These are phyloP conservation scores for Trichoderma sp. DNA, from an alignment of 2,329 filamentous ascomycete genomes.

Conservation along the genomic window DNA sequence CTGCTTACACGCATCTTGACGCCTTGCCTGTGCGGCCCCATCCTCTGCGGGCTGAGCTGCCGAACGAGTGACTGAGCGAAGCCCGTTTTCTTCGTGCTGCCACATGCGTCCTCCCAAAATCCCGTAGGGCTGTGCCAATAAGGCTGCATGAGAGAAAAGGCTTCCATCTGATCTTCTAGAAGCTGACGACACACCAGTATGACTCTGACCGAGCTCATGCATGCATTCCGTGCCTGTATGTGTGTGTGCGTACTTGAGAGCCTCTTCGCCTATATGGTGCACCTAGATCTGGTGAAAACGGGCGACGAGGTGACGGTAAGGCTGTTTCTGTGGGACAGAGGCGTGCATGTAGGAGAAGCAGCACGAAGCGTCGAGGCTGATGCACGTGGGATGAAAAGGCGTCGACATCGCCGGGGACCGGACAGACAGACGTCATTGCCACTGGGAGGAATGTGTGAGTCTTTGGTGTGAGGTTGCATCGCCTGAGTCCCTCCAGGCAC, in stretches of 20 bases:
- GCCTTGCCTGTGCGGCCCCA: no score
- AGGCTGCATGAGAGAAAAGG: slow-evolving; percentile 13
- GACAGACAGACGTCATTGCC: slow-evolving; percentile 12
- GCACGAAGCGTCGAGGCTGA: no score
- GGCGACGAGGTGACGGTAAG: slow-evolving; percentile 11
- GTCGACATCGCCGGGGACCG: no score
- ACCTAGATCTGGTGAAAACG: slow-evolving; percentile 14
- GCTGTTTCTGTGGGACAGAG: slow-evolving; percentile 1
- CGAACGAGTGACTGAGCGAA: not conserved
- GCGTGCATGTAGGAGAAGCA: not conserved
- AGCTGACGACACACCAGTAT: slow-evolving; percentile 20
- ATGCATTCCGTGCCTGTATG: not conserved
- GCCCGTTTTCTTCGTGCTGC: not conserved
- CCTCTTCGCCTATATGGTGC: not conserved
- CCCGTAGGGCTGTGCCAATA: slow-evolving; percentile 16
- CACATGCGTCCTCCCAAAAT: not conserved
- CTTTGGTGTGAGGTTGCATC: slow-evolving; percentile 21
- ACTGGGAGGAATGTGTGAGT: slow-evolving; percentile 10
- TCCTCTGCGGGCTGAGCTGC: no score
- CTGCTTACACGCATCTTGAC: no score
- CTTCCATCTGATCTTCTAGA: slow-evolving; percentile 26
- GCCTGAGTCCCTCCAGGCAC: slow-evolving; percentile 18
- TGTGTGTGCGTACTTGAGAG: not conserved
- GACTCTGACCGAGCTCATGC: slow-evolving; percentile 6
- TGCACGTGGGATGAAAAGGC: not conserved